phyloP scores from a whole-genome alignment of 169 alveolate species.

The Cryptosporidium ubiquitum region DNA sequence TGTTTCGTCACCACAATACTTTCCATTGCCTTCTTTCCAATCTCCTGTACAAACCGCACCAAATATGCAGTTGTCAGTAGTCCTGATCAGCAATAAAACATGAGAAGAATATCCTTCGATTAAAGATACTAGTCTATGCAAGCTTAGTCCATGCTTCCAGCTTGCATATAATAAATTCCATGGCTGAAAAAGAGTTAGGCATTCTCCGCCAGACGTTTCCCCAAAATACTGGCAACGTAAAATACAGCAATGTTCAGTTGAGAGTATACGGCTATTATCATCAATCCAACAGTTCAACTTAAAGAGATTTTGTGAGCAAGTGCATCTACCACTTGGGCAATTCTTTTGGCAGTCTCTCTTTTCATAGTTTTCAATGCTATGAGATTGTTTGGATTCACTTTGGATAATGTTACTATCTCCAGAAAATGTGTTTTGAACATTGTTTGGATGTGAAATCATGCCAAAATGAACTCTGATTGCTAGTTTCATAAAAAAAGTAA shows the following conservation, averaged over 20 bases:
- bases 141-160: conserved; percentile 71
- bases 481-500: conserved; percentile 9
- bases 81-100: conserved; percentile 39
- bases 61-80: conserved; percentile 54
- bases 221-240: conserved; percentile 52
- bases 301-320: neutral
- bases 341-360: neutral
- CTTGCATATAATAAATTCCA: conserved; percentile 73
- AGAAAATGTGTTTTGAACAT: conserved; percentile 14
- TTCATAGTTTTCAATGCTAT: neutral
- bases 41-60: conserved; percentile 65
- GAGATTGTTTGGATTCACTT: neutral
- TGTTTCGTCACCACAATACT: conserved; percentile 62
- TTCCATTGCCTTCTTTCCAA: conserved; percentile 74
- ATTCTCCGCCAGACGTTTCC: conserved; percentile 39
- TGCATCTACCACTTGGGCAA: neutral
- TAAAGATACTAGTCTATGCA: conserved; percentile 29
- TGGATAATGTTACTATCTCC: neutral
- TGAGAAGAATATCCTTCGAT: conserved; percentile 52
- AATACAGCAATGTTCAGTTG: conserved; percentile 44
- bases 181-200: conserved; percentile 40
- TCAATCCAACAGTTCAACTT: conserved; percentile 26
- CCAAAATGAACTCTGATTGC: conserved; percentile 46
- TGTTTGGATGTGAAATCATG: conserved; percentile 46
- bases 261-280: conserved; percentile 26